phyloP scores from a whole-genome alignment of 129 eudicot species.

The Ambrosia trifida region DNA sequence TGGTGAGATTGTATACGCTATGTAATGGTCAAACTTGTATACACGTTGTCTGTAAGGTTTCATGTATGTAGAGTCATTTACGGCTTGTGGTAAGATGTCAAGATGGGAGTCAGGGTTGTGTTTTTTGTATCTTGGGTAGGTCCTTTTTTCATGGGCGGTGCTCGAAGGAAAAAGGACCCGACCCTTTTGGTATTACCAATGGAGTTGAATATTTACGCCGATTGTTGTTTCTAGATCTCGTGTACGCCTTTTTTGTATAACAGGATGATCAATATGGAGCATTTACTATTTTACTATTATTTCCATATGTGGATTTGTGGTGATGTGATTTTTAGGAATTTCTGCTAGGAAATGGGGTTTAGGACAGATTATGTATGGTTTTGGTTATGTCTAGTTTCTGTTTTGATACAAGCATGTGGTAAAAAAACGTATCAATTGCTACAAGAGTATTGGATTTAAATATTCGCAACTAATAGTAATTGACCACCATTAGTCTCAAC shows the following conservation, averaged over 20 bases:
- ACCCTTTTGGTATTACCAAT: constrained; percentile 14
- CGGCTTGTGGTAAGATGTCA: constrained; percentile 23
- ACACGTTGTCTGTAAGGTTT: constrained; percentile 7
- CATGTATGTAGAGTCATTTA: constrained; percentile 31
- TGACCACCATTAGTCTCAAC: too few species aligned
- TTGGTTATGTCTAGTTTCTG: too few species aligned
- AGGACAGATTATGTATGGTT: too few species aligned
- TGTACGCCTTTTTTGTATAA: constrained; percentile 8
- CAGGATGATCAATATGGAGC: constrained; percentile 28
- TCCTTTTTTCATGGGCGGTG: constrained; percentile 6
- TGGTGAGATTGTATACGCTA: constrained; percentile 64
- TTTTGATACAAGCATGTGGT: too few species aligned
- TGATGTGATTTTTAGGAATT: not conserved
- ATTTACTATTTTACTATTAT: constrained; percentile 17
- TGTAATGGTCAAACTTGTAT: constrained; percentile 30
- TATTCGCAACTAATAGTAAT: too few species aligned
- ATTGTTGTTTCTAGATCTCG: constrained; percentile 11
- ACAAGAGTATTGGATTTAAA: too few species aligned
- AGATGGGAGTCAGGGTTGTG: constrained; percentile 24
- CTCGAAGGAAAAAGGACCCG: constrained; percentile 3
- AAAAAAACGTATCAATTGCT: too few species aligned
- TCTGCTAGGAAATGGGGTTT: too few species aligned
- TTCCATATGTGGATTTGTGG: constrained; percentile 1
- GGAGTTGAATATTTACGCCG: constrained; percentile 4
- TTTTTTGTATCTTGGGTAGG: constrained; percentile 29